Percentiles rank a stretch among this genome's conserved stretches.
phyloP scores from a whole-genome alignment of 129 eudicot species.

The Flaveria linearis region DNA sequence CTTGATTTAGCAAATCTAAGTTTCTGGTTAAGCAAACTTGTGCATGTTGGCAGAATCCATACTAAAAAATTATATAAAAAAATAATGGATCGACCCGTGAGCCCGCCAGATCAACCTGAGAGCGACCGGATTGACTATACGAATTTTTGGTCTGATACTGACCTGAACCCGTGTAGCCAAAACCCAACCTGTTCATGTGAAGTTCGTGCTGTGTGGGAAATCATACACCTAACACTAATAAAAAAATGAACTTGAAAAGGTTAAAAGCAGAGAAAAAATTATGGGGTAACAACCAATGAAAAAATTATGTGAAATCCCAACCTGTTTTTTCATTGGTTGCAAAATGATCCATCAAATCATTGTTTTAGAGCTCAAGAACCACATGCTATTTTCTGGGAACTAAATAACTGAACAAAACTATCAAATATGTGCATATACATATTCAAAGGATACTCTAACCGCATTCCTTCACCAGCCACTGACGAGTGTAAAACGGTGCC shows the following conservation, averaged over 20 bases:
- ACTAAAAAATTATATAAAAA: background rate
- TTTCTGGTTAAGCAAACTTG: slow-evolving; percentile 43
- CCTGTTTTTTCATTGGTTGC: slow-evolving; percentile 9
- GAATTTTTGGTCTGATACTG: no score
- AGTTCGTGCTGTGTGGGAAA: background rate
- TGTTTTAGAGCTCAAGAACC: background rate
- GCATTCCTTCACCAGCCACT: slow-evolving; percentile 78
- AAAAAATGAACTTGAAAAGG: background rate
- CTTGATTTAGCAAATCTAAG: slow-evolving; percentile 81
- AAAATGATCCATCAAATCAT: background rate
- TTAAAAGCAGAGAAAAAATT: background rate
- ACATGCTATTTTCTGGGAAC: background rate
- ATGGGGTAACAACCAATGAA: background rate
- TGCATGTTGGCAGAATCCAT: background rate
- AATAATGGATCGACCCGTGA: background rate
- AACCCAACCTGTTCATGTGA: background rate
- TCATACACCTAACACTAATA: background rate
- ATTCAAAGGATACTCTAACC: slow-evolving; percentile 91
- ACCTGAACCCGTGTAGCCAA: background rate
- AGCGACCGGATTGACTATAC: background rate
- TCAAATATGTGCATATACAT: background rate
- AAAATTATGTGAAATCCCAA: no score
- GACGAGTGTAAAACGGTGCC: slow-evolving; percentile 80
- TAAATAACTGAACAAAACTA: background rate
- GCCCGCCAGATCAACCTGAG: background rate